phyloP scores from a whole-genome alignment of 2,329 filamentous ascomycete species.

The Talaromyces sp. region DNA sequence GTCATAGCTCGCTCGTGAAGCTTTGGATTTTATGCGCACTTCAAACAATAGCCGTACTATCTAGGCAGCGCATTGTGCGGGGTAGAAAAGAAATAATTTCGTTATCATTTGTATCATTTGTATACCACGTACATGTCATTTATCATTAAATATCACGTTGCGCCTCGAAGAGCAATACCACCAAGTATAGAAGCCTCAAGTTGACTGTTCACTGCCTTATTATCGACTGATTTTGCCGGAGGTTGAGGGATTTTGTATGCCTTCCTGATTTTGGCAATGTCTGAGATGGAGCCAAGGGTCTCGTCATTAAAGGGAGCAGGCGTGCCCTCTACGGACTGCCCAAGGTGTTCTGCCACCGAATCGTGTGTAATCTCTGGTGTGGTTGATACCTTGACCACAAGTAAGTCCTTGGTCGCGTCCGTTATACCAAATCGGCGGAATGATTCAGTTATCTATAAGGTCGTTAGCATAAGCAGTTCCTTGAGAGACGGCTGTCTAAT shows the following conservation, averaged over 20 bases:
- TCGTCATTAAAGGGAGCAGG: conserved; percentile 58
- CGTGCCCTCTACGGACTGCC: conserved; percentile 57
- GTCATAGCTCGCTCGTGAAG: background rate
- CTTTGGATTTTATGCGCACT: background rate
- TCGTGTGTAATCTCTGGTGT: conserved; percentile 42
- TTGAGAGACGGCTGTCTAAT: background rate
- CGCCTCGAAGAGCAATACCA: conserved; percentile 70
- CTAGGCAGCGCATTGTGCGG: background rate
- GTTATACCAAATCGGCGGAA: conserved; percentile 84
- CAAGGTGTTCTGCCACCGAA: conserved; percentile 58
- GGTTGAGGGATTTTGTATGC: conserved; percentile 75
- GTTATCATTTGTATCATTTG: background rate
- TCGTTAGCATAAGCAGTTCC: background rate
- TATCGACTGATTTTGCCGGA: conserved; percentile 32
- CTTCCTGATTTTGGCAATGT: conserved; percentile 69
- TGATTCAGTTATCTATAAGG: conserved; percentile 68
- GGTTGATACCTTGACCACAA: conserved; percentile 73
- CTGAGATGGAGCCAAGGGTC: conserved; percentile 54
- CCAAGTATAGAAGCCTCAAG: conserved; percentile 67
- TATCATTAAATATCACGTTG: conserved; percentile 26
- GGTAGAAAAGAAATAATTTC: background rate
- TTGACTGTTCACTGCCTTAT: conserved; percentile 16
- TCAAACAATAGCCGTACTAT: background rate
- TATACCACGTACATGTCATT: background rate
- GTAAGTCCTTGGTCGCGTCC: conserved; percentile 63